Base-by-base conservation (phyloP, 331 rosid species). In the Malus hybrid region DNA sequence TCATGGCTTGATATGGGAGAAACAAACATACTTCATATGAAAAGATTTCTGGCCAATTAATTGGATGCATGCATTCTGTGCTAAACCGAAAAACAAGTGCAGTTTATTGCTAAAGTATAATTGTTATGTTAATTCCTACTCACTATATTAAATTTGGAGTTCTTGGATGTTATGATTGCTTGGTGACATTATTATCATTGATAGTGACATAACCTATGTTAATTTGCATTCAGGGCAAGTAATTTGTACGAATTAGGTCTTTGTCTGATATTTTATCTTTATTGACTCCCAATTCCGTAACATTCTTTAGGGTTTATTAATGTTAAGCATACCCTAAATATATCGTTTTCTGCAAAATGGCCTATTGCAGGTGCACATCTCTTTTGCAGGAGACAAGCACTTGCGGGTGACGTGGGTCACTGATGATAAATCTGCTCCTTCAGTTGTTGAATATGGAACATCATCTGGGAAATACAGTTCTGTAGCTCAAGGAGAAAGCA, bases 381-480 rank as follows among this genome's bases (percentile, higher is more conserved):
- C 98, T 62, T 79, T 94, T 79, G 94, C 97, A 15, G 96, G 95
- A 65, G 92, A 94, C 48, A 71, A 83, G 65, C 90, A 90, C 85
- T 84, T 94, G 87, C 84, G 98, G 76, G 78, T 93, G 75, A 80
- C 90, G 18, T 93, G 98, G 98, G 65, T 87, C 44, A 90, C 95
- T 12, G 79, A 77, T 79, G 95, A 87, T 81, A 70, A 79, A 4
- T 86, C 83, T 15, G 81, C 97, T 28, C 92, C 95, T 76, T 90
- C 98, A 11, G 10, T 81, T 19, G 96, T 93, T n/a, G 93, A 93
- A 75, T 94, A 94, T 80, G 98, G 98, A 44, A 90, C 83, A 50
- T 76, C 78, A 28, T 85, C 95, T 1, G 92, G 93, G 62, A 76
- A 28, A 71, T 91, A 94, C 78, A 77, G 73, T 64, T 82, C 84